Percentiles rank a stretch among this genome's conserved stretches.
Conservation (phyloP, 2,329 filamentous ascomycete species). For the Cordyceps javanica region DNA sequence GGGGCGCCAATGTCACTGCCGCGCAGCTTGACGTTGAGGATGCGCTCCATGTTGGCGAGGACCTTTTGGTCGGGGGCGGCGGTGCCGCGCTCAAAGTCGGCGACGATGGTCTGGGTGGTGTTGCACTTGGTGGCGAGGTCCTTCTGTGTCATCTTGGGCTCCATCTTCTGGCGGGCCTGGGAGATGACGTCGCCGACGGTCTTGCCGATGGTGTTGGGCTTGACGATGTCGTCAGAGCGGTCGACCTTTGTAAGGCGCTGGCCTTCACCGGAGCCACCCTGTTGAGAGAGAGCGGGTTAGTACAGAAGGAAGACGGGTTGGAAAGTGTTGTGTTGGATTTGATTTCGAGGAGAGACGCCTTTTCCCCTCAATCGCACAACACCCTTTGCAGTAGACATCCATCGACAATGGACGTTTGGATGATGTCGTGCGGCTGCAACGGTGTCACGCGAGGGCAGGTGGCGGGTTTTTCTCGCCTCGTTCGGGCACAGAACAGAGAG, state of each 20-base stretch:
- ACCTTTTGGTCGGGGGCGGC: constrained; percentile 80
- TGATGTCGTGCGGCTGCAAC: neutral
- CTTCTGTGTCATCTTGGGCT: constrained; percentile 96
- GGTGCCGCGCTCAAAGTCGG: constrained; percentile 77
- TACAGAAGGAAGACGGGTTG: neutral
- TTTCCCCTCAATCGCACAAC: no score
- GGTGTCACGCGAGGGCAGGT: neutral
- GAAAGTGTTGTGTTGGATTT: no score
- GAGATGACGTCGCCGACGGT: constrained; percentile 78
- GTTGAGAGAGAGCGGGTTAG: neutral
- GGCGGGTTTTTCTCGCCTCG: neutral
- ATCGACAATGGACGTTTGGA: neutral
- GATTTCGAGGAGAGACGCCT: no score
- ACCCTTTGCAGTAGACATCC: neutral
- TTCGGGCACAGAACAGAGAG: neutral
- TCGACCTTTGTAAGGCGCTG: constrained; percentile 98
- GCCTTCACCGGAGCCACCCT: constrained; percentile 54
- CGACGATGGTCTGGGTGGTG: constrained; percentile 72
- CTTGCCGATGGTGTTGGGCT: constrained; percentile 84
- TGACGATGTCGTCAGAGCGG: constrained; percentile 94
- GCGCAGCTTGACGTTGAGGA: constrained; percentile 82
- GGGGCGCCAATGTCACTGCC: constrained; percentile 80
- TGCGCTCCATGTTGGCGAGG: constrained; percentile 68
- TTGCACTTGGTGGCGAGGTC: constrained; percentile 81
- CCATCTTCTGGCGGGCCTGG: constrained; percentile 69